Percentiles rank a stretch among this genome's conserved stretches.
These are phyloP conservation scores for Leucoagaricus sp. DNA, from an alignment of 1,284 basidiomycete genomes.

Conservation along the genomic window DNA sequence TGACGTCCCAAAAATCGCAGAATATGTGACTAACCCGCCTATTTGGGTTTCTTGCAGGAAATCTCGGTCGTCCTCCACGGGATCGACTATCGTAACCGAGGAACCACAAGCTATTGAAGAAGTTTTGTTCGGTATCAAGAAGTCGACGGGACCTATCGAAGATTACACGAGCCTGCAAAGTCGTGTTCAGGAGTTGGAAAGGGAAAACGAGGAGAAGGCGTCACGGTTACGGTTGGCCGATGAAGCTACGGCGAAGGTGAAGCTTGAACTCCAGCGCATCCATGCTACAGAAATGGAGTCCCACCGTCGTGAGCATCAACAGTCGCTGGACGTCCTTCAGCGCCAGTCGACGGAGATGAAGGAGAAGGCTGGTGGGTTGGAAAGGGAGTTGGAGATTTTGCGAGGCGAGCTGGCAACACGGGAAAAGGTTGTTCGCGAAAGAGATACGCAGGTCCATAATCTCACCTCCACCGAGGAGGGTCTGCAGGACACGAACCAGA, in stretches of 20 bases:
- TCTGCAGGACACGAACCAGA: not conserved
- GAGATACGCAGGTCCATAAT: not conserved
- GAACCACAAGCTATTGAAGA: slow-evolving; percentile 1
- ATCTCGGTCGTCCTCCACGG: slow-evolving; percentile 7
- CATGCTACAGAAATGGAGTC: not conserved
- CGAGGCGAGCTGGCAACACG: not conserved
- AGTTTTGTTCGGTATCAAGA: not conserved
- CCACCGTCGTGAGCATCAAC: slow-evolving; percentile 1
- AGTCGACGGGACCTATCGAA: not conserved
- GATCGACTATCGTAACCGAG: slow-evolving; percentile 4
- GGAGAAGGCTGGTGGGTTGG: not conserved
- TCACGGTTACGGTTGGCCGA: not conserved
- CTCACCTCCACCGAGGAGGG: not conserved
- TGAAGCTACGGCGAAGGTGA: not conserved
- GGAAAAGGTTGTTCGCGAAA: not conserved
- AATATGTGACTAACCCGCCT: not conserved
- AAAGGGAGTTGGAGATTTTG: not conserved
- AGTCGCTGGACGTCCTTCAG: not conserved
- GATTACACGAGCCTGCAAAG: not conserved
- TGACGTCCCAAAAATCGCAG: too few species aligned
- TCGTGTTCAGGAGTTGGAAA: not conserved
- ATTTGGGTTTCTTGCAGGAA: not conserved
- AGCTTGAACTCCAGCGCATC: not conserved
- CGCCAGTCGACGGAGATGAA: not conserved
- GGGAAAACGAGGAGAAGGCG: not conserved